Conservation (phyloP, 495 filamentous ascomycete genomes). For the Penicillium ucsense region DNA sequence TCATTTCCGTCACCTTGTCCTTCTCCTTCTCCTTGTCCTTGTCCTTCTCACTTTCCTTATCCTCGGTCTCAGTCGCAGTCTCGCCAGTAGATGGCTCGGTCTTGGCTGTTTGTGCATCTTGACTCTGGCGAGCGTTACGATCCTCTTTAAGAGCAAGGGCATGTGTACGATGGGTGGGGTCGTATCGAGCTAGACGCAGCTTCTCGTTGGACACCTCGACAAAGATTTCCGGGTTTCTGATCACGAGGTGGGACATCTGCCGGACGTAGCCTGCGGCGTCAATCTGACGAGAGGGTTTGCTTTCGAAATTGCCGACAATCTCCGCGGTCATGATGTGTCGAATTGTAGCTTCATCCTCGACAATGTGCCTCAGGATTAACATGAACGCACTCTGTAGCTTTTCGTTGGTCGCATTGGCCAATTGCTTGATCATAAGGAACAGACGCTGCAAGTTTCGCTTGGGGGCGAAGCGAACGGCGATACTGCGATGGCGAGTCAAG, state of each 20-base stretch:
- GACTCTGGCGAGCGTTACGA: constrained; percentile 19
- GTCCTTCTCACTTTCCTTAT: constrained; percentile 48
- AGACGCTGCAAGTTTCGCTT: constrained; percentile 82
- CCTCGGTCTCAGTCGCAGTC: constrained; percentile 27
- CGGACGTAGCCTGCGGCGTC: constrained; percentile 68
- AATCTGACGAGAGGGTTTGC: constrained; percentile 49
- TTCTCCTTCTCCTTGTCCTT: constrained; percentile 49
- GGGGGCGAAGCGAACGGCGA: constrained; percentile 70
- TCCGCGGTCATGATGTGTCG: constrained; percentile 90
- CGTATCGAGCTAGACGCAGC: constrained; percentile 56
- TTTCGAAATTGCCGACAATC: constrained; percentile 65
- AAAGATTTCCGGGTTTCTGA: constrained; percentile 79
- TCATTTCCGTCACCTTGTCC: constrained; percentile 57
- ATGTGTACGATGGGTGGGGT: constrained; percentile 48
- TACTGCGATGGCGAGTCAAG: constrained; percentile 65
- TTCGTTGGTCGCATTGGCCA: constrained; percentile 64
- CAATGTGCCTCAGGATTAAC: constrained; percentile 80
- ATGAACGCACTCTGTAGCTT: constrained; percentile 74
- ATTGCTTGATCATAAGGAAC: constrained; percentile 89
- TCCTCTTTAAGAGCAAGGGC: constrained; percentile 50
- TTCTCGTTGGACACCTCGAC: constrained; percentile 86
- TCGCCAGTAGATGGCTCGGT: constrained; percentile 23
- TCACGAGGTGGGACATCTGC: constrained; percentile 68
- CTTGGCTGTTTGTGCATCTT: constrained; percentile 14
- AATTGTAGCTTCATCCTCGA: constrained; percentile 86